Base-by-base conservation (phyloP, 257 asterid genomes). In the Ehretia macrophylla region DNA sequence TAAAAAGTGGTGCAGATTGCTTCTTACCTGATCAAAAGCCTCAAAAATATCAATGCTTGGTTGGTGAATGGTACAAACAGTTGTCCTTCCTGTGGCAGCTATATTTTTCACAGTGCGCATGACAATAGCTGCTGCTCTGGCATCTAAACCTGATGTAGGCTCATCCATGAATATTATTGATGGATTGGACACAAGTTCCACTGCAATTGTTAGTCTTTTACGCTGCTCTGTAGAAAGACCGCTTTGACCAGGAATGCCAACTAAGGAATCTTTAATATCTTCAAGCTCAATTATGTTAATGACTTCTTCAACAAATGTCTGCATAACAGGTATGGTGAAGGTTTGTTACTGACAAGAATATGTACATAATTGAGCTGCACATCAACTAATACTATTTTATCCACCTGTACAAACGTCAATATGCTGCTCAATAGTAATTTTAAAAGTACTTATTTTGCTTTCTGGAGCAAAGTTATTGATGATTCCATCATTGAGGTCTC, bases 231-330 rank as follows among this genome's bases (percentile, higher is more conserved):
- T 50, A 0, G 68, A 61, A 4, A 60, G 47, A 17, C 68, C 73
- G 51, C 38, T 38, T 16, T 32, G 45, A 22, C 63, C 32, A 8
- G 64, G 64, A 16, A 61, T 18, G 20, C 73, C 73, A 35, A 68
- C 68, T 32, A 68, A 59, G n/a, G 71, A 59, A 73, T 81, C 82
- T 73, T 75, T 75, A 17, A 81, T 75, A 59, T 68, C 68, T 52
- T 78, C 79, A 42, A 81, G 87, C 67, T 81, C 84, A 42, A 81
- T 81, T 49, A 79, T 81, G 62, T 79, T 70, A 37, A 78, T 76
- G 48, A 81, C 87, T 75, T 75, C 77, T 23, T 69, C 53, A 10
- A 81, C 82, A 44, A 81, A 78, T 11, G 70, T 80, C 87, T 81
- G 23, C 14, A 22, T 42, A 42, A 42, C 47, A 27, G 35, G 6